Evolutionary conservation across 148 eudicot species (phyloP).

Genomic region (Vaccinium vitisidaea): DNA sequence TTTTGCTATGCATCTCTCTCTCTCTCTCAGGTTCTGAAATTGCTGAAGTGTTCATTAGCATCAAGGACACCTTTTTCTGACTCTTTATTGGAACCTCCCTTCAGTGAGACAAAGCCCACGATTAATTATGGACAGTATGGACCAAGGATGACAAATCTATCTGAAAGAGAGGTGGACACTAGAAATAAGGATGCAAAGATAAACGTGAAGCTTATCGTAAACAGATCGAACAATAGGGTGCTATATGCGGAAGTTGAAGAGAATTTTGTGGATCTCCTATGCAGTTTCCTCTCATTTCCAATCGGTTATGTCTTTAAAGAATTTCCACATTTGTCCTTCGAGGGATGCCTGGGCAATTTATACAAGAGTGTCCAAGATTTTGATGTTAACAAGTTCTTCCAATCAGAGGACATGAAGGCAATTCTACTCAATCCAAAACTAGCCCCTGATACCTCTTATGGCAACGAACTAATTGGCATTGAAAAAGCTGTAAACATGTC

Average conservation of each 20-base stretch:
- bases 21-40: constrained; percentile 16
- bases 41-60: constrained; percentile 14
- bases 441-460: constrained; percentile 17
- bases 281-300: constrained; percentile 21
- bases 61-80: constrained; percentile 17
- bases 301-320: constrained; percentile 15
- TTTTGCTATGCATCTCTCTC: background rate
- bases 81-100: background rate
- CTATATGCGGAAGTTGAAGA: constrained; percentile 18
- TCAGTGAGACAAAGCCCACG: background rate
- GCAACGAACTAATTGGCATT: constrained; percentile 7
- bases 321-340: constrained; percentile 2
- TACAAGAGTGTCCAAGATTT: constrained; percentile 1
- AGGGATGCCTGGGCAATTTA: constrained; percentile 20
- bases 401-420: constrained; percentile 17
- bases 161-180: background rate
- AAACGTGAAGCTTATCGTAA: constrained; percentile 14
- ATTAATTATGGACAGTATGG: background rate
- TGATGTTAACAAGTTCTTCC: background rate
- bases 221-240: background rate
- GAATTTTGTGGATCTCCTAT: constrained; percentile 15
- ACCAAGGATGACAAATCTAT: background rate
- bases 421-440: constrained; percentile 14
- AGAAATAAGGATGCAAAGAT: background rate
- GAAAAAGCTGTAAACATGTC: constrained; percentile 3